Base-by-base conservation (phyloP, 2,329 filamentous ascomycete genomes). In the Aspergillus sp. region DNA sequence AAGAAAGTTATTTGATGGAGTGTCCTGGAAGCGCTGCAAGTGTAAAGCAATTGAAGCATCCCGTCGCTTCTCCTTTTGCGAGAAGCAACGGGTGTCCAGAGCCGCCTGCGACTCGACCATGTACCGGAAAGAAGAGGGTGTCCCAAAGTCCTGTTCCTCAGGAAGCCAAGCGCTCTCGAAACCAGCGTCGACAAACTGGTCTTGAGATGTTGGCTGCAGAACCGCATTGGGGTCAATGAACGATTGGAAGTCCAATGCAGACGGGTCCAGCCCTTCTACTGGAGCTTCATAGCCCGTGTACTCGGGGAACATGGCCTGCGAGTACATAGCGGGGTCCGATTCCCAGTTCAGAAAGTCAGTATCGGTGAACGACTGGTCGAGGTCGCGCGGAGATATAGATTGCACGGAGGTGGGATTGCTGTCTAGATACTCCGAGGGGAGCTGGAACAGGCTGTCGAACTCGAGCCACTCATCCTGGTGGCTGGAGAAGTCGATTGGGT, bases 11-110 rank as follows among this genome's bases (percentile, higher is more conserved):
- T 61, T 70, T 17, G 70, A 68, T 38, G 70, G 66, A 12, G 66
- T 63, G 56, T 74, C 69, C 47, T 69, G 68, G 26, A 76, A 59
- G 13, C 74, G 68, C 53, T 77, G 71, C n/a, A 77, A 56, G 42
- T 77, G 74, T 30, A 77, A 48, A 5, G 73, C 73, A 58, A 77
- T 77, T 1, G 74, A 69, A 8, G 75, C 74, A 48, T 77, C 75
- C 15, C 71, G 67, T 51, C 74, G 72, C 68, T 77, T 77, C 61
- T 75, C 69, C 59, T 77, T 76, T 38, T 64, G 64, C 6, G 75
- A 74, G 36, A 68, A 59, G 43, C 64, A 63, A 11, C 74, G 66
- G 5, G 68, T 60, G 53, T 76, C 73, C 6, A 67, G 62, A 8
- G 72, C 71, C n/a, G 74, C 75, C 60, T 72, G 68, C 5, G 72